A percentile compares a stretch with the other conserved stretches of the same genome.
Conservation (phyloP, 2,329 filamentous ascomycete genomes). For the Curvularia hawaiiensis region DNA sequence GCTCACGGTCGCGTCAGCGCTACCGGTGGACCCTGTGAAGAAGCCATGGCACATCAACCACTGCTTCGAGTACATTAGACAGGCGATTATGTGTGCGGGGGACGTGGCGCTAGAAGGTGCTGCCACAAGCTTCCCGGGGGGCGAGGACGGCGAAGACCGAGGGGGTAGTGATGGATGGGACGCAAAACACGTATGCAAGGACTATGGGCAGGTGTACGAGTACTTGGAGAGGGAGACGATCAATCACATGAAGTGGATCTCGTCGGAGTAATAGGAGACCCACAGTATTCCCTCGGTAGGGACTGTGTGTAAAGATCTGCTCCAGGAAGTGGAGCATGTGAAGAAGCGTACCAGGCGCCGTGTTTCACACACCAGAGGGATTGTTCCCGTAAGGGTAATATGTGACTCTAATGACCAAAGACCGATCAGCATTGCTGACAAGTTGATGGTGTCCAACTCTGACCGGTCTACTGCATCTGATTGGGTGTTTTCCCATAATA, state of each 20-base stretch:
- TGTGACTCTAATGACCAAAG: neutral
- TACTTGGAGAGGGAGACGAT: constrained; percentile 38
- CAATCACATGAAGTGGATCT: constrained; percentile 41
- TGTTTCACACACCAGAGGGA: neutral
- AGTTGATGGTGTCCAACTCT: neutral
- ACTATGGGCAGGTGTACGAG: constrained; percentile 37
- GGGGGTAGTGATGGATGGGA: constrained; percentile 46
- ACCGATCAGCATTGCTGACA: neutral
- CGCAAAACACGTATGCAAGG: constrained; percentile 41
- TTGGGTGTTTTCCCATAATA: neutral
- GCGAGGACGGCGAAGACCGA: constrained; percentile 30
- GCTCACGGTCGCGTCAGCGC: constrained; percentile 16
- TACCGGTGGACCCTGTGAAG: constrained; percentile 24
- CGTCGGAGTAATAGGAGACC: constrained; percentile 15
- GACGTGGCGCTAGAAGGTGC: constrained; percentile 43
- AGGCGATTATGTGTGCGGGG: constrained; percentile 42
- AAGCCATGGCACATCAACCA: constrained; percentile 45
- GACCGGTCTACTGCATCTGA: neutral
- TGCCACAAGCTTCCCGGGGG: constrained; percentile 38
- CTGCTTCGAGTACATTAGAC: constrained; percentile 43
- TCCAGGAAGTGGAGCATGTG: constrained; percentile 1
- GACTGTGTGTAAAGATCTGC: neutral
- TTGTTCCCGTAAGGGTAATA: neutral
- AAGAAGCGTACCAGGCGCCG: neutral
- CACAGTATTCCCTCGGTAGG: neutral